Evolutionary conservation across 441 rosid genomes (phyloP), one percentile per base, ranked within the genome.

Genomic region (Jatropha podagrica): DNA sequence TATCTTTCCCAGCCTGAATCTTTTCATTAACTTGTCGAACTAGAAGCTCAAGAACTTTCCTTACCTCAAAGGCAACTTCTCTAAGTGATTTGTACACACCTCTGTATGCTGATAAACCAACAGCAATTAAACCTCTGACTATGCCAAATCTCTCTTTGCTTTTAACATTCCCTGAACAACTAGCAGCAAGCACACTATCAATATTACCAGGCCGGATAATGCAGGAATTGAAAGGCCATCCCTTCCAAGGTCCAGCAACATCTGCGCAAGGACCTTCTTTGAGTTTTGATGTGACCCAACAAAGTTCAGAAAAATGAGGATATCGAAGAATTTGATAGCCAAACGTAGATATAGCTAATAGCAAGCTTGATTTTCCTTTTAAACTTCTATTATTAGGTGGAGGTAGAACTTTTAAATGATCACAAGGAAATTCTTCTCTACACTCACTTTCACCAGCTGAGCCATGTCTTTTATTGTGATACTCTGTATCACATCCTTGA

Each of bases 241-340:
- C 94, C 86, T 87, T 96, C 97, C 96, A 92, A 26, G 95, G 91
- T 54, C 98, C 97, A 70, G 84, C 80, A 73, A 87, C 82, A 76
- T 94, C 97, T 48, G 91, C 86, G 80, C 84, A 85, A 74, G 98
- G 99, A 76, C 99, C 99, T 81, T 88, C 96, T 83, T 89, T 92
- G 72, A 96, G 87, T 86, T 92, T 96, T 54, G 99, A 94, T 56
- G 98, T 90, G 51, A 90, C 87, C 99, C 98, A 96, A 83, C 99
- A 94, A 72, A 96, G 97, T 83, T 92, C 98, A 75, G 99, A 95
- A 89, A 96, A 94, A 81, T 94, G 99, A 79, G 97, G 97, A 87
- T 84, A 94, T 75, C 80, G 88, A 74, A 96, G 86, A 81, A 96
- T 86, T 85, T 93, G 98, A 87, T 89, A 86, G 69, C 99, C 99